phyloP scores from a whole-genome alignment of 2,329 filamentous ascomycete genomes.

The Drechslerella dactyloides region DNA sequence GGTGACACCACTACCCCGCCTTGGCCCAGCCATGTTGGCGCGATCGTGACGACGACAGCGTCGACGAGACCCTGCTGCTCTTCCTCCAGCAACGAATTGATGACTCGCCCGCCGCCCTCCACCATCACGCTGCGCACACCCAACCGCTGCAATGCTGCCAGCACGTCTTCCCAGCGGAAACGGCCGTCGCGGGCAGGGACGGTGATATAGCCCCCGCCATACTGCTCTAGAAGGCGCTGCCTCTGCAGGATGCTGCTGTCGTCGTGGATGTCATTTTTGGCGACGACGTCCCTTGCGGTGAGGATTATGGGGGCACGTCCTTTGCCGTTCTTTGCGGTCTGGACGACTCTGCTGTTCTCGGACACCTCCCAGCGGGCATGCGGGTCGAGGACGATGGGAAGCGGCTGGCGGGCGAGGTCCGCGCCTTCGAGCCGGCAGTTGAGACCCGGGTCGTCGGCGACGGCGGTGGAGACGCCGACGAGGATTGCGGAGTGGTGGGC shows the following conservation, averaged over 20 bases:
- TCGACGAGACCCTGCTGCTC: constrained; percentile 69
- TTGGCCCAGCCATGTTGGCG: constrained; percentile 85
- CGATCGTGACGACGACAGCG: constrained; percentile 84
- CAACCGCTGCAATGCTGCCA: constrained; percentile 57
- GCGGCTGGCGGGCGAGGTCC: constrained; percentile 70
- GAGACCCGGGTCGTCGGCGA: constrained; percentile 82
- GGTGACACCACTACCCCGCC: constrained; percentile 83
- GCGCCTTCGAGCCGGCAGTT: constrained; percentile 76
- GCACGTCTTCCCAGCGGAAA: constrained; percentile 25
- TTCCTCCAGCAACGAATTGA: constrained; percentile 75
- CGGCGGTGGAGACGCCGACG: constrained; percentile 80
- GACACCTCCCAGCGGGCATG: constrained; percentile 72
- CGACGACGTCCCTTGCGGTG: constrained; percentile 5
- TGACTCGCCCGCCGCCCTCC: constrained; percentile 81
- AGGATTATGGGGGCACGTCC: constrained; percentile 79
- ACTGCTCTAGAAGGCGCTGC: constrained; percentile 59
- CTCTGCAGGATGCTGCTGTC: constrained; percentile 17
- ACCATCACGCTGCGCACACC: constrained; percentile 78
- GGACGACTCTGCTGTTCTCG: constrained; percentile 68
- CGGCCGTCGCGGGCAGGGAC: constrained; percentile 54
- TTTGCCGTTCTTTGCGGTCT: constrained; percentile 67
- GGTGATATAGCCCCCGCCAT: constrained; percentile 65
- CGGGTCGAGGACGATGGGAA: constrained; percentile 83
- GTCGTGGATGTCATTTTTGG: neutral
- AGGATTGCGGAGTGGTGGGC: constrained; percentile 82